Evolutionary conservation across 306 rosid genomes (phyloP), one percentile per base, ranked within the genome.

Genomic region (Castanospermum australe): DNA sequence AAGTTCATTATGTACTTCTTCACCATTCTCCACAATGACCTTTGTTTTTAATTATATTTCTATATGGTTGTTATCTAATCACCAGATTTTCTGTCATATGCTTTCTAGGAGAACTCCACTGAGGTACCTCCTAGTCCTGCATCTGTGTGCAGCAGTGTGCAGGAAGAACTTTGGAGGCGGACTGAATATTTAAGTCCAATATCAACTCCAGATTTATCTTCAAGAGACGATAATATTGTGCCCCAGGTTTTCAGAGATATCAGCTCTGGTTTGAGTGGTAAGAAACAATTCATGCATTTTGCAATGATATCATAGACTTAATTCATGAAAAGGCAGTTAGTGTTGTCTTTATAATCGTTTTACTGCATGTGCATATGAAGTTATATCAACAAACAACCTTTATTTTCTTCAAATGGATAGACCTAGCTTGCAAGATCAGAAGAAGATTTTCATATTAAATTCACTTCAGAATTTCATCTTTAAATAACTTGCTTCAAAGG

Each of bases 91-190:
- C 69, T 78, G 35, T 73, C 64, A 47, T 64, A 21, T 66, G 82
- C 71, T 82, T 62, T 69, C 35, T 48, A 96, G 99, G 99, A 96
- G 48, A 96, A 93, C 76, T 93, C 84, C 82, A 96, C 99, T 33
- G 99, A 96, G 92, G 99, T 96, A 50, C 99, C 99, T 81, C 99
- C 99, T 63, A 96, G 99, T 87, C 99, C 99, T 65, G 99, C 97
- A 52, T 96, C 99, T 66, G 90, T 88, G 12, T 91, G 96, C 86
- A 91, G 99, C 96, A 96, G 92, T 87, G 86, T 84, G 65, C 96
- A 85, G 22, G 99, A 95, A 80, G 99, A 95, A 12, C 70, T 88
- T 41, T 95, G 97, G 92, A 92, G 90, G 86, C 87, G 87, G 21
- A 24, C 86, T 45, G 96, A 90, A 82, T 80, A 82, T 82, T 80